A percentile compares a stretch with the other conserved stretches of the same genome.
phyloP scores from a whole-genome alignment of 352 stramenopile species.

The Pythium rhizo-oryzae region DNA sequence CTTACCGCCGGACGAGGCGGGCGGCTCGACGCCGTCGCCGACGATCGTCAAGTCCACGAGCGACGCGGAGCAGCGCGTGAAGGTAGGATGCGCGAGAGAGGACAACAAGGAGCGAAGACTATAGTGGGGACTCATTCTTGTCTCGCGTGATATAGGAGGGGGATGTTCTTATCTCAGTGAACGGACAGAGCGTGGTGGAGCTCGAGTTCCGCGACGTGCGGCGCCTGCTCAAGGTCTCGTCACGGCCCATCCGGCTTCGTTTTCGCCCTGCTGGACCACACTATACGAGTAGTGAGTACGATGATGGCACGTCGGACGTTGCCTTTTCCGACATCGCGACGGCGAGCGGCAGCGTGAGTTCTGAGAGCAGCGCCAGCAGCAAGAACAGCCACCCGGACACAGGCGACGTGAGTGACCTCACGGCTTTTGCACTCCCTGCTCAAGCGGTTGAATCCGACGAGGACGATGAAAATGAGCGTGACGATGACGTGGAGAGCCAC shows the following conservation, averaged over 20 bases:
- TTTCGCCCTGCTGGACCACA: slow-evolving; percentile 42
- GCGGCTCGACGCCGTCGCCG: slow-evolving; percentile 11
- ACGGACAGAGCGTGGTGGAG: slow-evolving; percentile 64
- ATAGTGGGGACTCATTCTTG: not conserved
- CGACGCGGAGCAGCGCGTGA: slow-evolving; percentile 19
- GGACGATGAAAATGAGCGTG: slow-evolving; percentile 36
- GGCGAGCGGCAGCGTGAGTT: slow-evolving; percentile 26
- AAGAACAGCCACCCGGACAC: not conserved
- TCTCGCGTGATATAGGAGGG: slow-evolving; percentile 48
- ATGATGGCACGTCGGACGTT: slow-evolving; percentile 16
- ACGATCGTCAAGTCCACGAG: slow-evolving; percentile 32
- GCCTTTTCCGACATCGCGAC: slow-evolving; percentile 29
- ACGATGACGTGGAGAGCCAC: slow-evolving; percentile 72
- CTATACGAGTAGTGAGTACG: slow-evolving; percentile 13
- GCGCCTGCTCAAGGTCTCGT: slow-evolving; percentile 68
- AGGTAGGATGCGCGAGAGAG: slow-evolving; percentile 13
- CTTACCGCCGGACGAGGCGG: slow-evolving; percentile 17
- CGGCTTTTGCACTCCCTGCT: slow-evolving; percentile 37
- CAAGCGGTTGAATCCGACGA: slow-evolving; percentile 27
- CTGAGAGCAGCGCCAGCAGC: slow-evolving; percentile 18
- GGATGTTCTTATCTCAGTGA: slow-evolving; percentile 69
- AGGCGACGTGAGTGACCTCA: slow-evolving; percentile 31
- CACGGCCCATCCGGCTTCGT: slow-evolving; percentile 62
- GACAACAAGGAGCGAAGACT: too few species aligned
- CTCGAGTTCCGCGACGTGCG: slow-evolving; percentile 71